Conservation (phyloP, 106 monocot species). For the Narthecium ossifragum region DNA sequence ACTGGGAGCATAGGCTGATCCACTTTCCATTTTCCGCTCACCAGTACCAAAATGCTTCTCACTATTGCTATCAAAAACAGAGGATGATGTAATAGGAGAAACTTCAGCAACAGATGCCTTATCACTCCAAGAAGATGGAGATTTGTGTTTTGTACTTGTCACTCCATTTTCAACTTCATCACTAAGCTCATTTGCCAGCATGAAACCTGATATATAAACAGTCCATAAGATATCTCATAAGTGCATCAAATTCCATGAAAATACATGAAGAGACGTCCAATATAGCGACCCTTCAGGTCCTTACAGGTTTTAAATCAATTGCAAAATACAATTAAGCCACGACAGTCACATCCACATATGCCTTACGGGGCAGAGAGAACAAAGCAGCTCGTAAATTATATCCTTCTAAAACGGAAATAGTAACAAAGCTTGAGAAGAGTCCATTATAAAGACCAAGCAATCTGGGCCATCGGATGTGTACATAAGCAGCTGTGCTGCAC, state of each 20-base stretch:
- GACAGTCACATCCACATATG: too few relatives aligned
- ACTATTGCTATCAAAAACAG: constrained; percentile 20
- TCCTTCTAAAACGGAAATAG: too few relatives aligned
- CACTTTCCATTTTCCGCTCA: constrained; percentile 26
- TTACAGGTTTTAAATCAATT: too few relatives aligned
- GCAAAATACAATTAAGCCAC: too few relatives aligned
- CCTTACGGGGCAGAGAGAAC: too few relatives aligned
- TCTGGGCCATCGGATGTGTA: too few relatives aligned
- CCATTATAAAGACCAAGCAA: too few relatives aligned
- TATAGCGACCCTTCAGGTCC: too few relatives aligned
- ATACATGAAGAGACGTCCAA: too few relatives aligned
- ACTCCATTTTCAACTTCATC: constrained; percentile 37
- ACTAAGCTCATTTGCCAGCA: constrained; percentile 52
- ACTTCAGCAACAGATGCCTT: constrained; percentile 23
- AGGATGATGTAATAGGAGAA: constrained; percentile 35
- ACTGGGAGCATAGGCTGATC: constrained; percentile 38
- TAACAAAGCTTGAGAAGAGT: too few relatives aligned
- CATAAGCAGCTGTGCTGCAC: too few relatives aligned
- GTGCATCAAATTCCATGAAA: not conserved
- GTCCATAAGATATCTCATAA: not conserved
- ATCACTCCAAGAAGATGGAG: constrained; percentile 27
- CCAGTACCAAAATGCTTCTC: constrained; percentile 17
- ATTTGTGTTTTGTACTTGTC: constrained; percentile 27
- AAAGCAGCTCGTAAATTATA: too few relatives aligned
- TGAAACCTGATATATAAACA: constrained; percentile 43